Conservation (phyloP, 139 green algal species). For the Chlamydomonas sp. region DNA sequence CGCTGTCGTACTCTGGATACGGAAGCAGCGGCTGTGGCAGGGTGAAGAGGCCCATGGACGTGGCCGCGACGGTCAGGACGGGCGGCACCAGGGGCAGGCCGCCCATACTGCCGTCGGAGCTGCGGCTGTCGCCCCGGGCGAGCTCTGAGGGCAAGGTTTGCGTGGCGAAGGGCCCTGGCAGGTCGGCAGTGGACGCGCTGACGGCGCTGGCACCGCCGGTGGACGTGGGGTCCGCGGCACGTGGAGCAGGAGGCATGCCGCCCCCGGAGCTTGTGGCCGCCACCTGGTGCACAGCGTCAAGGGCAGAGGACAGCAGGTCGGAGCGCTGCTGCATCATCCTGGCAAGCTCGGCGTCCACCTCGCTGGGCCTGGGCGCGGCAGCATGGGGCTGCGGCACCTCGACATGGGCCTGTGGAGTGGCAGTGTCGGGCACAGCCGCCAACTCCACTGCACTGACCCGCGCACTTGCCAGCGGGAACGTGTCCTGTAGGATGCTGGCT, state of each 20-base stretch:
- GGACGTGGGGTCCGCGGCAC: not conserved
- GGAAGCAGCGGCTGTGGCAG: constrained; percentile 30
- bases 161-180: not conserved
- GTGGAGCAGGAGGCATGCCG: not conserved
- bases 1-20: constrained; percentile 27
- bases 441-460: too few species aligned
- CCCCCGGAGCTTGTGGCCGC: not conserved
- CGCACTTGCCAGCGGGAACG: too few species aligned
- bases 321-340: constrained; percentile 24
- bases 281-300: constrained; percentile 3
- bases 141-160: not conserved
- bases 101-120: not conserved
- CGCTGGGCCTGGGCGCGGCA: not conserved
- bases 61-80: not conserved
- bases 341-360: not conserved
- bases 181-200: not conserved
- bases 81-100: not conserved
- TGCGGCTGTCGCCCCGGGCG: not conserved
- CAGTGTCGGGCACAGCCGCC: too few species aligned
- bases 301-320: not conserved
- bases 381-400: too few species aligned
- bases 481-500: too few species aligned
- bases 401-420: too few species aligned
- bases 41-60: not conserved
- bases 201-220: not conserved